Evolutionary conservation across 768 basidiomycete species (phyloP), one percentile per base, ranked within the genome.

Genomic region (Pleurotus cornucopiae): DNA sequence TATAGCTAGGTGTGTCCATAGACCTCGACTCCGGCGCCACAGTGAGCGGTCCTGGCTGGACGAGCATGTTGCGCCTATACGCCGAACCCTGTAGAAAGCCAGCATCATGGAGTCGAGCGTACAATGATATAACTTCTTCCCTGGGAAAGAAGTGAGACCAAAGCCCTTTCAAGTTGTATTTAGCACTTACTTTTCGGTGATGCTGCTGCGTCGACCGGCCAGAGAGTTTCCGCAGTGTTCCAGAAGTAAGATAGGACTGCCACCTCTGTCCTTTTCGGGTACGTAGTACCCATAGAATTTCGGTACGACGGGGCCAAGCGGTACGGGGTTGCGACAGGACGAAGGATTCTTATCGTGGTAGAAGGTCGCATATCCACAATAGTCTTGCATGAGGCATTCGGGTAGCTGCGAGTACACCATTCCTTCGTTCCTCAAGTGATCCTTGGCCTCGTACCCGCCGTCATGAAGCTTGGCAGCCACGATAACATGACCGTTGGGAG

Each of bases 241-340:
- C 43, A 78, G 58, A 5, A 79, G 64, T 46, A 77, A 62, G 47
- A 78, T 69, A 1, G 74, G 72, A 46, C 71, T 73, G 11, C 64
- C 47, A 13, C 18, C 11, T 16, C 9, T 9, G 43, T 2, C 25
- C 4, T 23, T 13, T 9, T 64, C 61, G 0, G 71, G 73, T 1
- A 40, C 53, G 52, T 79, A 79, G 59, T 73, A 76, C 6, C 78
- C 76, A 45, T 72, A 79, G 61, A 73, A 79, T 60, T 78, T 75
- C 0, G 79, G 79, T 4, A 73, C 74, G 55, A 76, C 39, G 3
- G 79, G 71, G 11, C 63, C 57, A 6, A 70, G 64, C 13, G 70
- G 71, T 0, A 73, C 69, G 12, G 71, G 62, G 45, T 61, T 46
- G n/a, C 20, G n/a, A 21, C 41, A 44, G 41, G 7, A 7, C 9